Evolutionary conservation across 768 basidiomycete species (phyloP), one percentile per base, ranked within the genome.

Genomic region (Russula emetica): DNA sequence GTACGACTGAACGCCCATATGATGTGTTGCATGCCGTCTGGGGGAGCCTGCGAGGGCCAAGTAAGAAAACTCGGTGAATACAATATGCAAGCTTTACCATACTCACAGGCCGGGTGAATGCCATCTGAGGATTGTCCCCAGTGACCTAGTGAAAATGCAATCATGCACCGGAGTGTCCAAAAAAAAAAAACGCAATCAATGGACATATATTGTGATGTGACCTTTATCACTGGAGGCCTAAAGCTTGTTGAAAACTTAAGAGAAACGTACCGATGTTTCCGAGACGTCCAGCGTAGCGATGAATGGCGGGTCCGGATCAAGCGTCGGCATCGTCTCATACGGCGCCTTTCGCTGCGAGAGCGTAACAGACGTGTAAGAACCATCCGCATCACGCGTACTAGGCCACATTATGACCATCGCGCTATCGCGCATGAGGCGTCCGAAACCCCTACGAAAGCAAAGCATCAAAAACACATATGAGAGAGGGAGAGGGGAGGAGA

Each of bases 331-430:
- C 5, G 77, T 75, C 64, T 86, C 77, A 7, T 69, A 70, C 1
- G 78, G 67, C 0, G 88, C 84, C 34, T 72, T 74, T 22, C 88
- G 80, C 70, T 91, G 88, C 8, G 86, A 87, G 26, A 91, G 72
- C 14, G 86, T 87, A 62, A 87, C 76, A 24, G 77, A 72, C 14
- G 2, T 5, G 18, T 45, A 30, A 8, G 11, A n/a, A 11, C 84
- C 84, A 66, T 87, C 83, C 38, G 13, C 44, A 26, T 22, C 63
- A 16, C 74, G 72, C 70, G 88, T 86, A n/a, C n/a, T n/a, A 8
- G 81, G 75, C 88, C 88, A 91, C 78, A 85, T 82, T 34, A 90
- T 85, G 63, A 91, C 84, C 86, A 91, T 88, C 0, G 83, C 80
- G 7, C 80, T 76, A 67, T 79, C 75, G 1, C 77, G 71, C 86